Conservation (phyloP, 495 filamentous ascomycete genomes). For the Aspergillus bridgeri region DNA sequence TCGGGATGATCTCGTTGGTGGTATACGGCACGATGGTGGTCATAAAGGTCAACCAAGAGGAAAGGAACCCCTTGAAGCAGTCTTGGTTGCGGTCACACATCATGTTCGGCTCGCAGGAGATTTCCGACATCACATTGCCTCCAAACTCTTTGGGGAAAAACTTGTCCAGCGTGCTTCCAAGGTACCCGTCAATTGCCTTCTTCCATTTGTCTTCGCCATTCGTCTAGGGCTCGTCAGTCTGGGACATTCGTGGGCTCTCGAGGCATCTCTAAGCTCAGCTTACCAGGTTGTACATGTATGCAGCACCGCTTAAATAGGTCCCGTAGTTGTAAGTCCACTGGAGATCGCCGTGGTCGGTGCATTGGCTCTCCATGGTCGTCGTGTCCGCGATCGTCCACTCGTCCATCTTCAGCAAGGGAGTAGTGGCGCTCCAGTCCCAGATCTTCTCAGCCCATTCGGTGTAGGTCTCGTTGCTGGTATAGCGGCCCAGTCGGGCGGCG, state of each 20-base stretch:
- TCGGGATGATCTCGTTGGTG: conserved; percentile 50
- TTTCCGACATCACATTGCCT: conserved; percentile 60
- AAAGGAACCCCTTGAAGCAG: conserved; percentile 72
- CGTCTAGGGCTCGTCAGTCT: conserved; percentile 31
- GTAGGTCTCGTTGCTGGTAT: conserved; percentile 75
- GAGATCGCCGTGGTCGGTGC: conserved; percentile 55
- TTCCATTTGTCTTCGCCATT: conserved; percentile 52
- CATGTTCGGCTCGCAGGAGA: conserved; percentile 61
- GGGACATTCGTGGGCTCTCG: background rate
- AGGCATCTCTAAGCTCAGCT: conserved; percentile 7
- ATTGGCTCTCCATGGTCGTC: conserved; percentile 53
- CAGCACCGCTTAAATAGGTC: conserved; percentile 68
- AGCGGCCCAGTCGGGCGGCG: conserved; percentile 69
- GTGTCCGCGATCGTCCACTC: conserved; percentile 65
- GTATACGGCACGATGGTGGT: conserved; percentile 66
- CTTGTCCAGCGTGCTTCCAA: conserved; percentile 42
- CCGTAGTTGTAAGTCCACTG: conserved; percentile 79
- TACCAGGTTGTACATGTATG: conserved; percentile 74
- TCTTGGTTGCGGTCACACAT: conserved; percentile 70
- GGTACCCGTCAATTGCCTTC: conserved; percentile 50
- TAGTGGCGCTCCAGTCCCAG: conserved; percentile 62
- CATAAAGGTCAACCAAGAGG: conserved; percentile 65
- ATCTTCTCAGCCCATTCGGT: conserved; percentile 68
- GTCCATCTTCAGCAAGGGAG: conserved; percentile 50
- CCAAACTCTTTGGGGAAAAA: conserved; percentile 55